Conservation (phyloP, 1,284 basidiomycete species). For the Baeospora myosura region DNA sequence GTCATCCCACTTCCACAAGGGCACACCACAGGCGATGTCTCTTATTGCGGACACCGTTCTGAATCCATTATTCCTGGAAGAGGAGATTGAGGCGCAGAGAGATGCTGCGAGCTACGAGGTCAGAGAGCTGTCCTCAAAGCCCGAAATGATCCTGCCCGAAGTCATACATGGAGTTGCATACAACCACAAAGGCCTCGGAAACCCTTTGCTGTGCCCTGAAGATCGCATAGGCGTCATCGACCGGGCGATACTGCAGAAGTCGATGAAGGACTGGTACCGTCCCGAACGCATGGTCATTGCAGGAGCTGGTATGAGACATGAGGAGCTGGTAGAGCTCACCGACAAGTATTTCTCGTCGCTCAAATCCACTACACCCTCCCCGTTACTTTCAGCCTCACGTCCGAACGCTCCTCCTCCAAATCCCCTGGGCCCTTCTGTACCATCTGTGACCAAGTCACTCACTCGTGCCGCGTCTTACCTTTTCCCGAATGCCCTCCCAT, state of each 20-base stretch:
- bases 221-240: constrained; percentile 74
- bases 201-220: constrained; percentile 84
- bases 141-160: constrained; percentile 95
- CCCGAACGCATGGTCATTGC: constrained; percentile 94
- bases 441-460: constrained; percentile 58
- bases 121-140: constrained; percentile 81
- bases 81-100: constrained; percentile 80
- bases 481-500: constrained; percentile 38
- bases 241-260: constrained; percentile 55
- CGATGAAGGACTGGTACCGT: constrained; percentile 80
- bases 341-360: constrained; percentile 81
- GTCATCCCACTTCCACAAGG: constrained; percentile 87
- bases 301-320: constrained; percentile 87
- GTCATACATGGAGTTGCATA: constrained; percentile 86
- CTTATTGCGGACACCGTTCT: constrained; percentile 90
- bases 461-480: constrained; percentile 72
- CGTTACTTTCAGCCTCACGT: constrained; percentile 23
- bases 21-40: constrained; percentile 76
- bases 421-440: constrained; percentile 44
- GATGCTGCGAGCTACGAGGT: constrained; percentile 92
- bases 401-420: constrained; percentile 33
- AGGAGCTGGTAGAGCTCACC: constrained; percentile 78
- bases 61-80: constrained; percentile 68
- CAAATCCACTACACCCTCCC: constrained; percentile 30
- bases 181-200: constrained; percentile 74